Evolutionary conservation across 768 basidiomycete genomes (phyloP).

Genomic region (Termitomyces sp.): DNA sequence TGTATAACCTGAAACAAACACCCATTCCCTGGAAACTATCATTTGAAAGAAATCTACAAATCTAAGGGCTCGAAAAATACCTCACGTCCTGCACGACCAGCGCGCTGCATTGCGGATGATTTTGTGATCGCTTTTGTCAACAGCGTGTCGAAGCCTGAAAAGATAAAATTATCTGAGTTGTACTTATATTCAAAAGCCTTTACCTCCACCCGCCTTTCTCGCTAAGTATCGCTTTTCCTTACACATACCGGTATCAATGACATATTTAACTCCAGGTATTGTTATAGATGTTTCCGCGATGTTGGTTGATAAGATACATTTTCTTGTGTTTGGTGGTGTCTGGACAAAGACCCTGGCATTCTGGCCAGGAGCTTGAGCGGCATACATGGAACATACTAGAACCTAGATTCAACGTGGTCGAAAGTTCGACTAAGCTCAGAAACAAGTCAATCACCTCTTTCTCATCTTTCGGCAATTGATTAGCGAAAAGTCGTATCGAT

Average conservation of each 20-base stretch:
- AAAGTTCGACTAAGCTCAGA: background rate
- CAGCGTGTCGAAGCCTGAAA: slow-evolving; percentile 81
- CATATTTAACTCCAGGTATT: slow-evolving; percentile 92
- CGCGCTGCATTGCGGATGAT: slow-evolving; percentile 89
- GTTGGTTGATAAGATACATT: slow-evolving; percentile 95
- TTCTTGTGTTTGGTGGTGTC: slow-evolving; percentile 64
- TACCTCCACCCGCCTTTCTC: slow-evolving; percentile 64
- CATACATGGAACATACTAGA: slow-evolving; percentile 76
- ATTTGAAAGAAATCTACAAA: background rate
- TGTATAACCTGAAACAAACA: slow-evolving; percentile 89
- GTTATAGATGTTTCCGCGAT: slow-evolving; percentile 98
- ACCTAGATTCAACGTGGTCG: slow-evolving; percentile 40
- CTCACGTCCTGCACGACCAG: slow-evolving; percentile 95
- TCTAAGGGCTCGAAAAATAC: slow-evolving; percentile 28
- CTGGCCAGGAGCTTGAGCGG: slow-evolving; percentile 71
- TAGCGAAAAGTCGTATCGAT: slow-evolving; percentile 64
- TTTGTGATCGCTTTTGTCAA: slow-evolving; percentile 79
- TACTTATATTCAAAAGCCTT: background rate
- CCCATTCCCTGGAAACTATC: slow-evolving; percentile 56
- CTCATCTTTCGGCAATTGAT: slow-evolving; percentile 56
- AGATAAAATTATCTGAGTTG: background rate
- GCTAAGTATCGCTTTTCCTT: slow-evolving; percentile 91
- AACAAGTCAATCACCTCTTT: slow-evolving; percentile 38
- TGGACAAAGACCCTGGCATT: slow-evolving; percentile 76
- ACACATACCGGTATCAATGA: slow-evolving; percentile 93